Base-by-base conservation (phyloP, 352 stramenopile genomes). In the Globisporangium perplexum region DNA sequence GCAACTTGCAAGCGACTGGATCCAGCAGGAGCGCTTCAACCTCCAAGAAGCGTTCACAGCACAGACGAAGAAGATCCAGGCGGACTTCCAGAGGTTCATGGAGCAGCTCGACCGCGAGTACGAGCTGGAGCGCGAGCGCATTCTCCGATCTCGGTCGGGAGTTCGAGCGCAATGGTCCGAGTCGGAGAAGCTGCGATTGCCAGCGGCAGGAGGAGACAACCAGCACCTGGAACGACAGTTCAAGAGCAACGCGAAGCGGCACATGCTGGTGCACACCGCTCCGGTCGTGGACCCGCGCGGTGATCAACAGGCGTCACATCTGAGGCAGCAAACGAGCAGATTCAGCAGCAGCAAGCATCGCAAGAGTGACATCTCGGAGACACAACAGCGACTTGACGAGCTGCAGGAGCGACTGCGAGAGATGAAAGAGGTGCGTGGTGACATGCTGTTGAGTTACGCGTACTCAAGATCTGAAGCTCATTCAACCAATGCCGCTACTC, bases 21-120 rank as follows among this genome's bases (percentile, higher is more conserved):
- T 83, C 48, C 55, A 69, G 8, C 75, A 87, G 43, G 78, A 89
- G 38, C 74, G 75, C 1, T 89, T 86, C 48, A 87, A 82, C 46
- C 70, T 89, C 39, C 68, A 89, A 47, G 71, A 87, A 38, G 78
- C 78, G 2, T 84, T 87, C 51, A 85, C 71, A 7, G 82, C 75
- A 42, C 74, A 87, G 53, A 74, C 64, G 0, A 71, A 71, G 36
- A 77, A 82, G 49, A 63, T 85, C 14, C 70, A 85, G 23, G 48
- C 59, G 12, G 78, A 87, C 35, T 68, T 79, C 44, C 55, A 68
- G 51, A 54, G 35, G 17, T 81, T 72, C 41, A 47, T 83, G 10
- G 57, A 68, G n/a, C 65, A 77, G 45, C 56, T 83, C 15, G 63
- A 87, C n/a, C 26, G 47, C 18, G 63, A 74, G 10, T 77, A 68